Conservation (phyloP, 139 green algal genomes). For the Picochlorum costavermella region DNA sequence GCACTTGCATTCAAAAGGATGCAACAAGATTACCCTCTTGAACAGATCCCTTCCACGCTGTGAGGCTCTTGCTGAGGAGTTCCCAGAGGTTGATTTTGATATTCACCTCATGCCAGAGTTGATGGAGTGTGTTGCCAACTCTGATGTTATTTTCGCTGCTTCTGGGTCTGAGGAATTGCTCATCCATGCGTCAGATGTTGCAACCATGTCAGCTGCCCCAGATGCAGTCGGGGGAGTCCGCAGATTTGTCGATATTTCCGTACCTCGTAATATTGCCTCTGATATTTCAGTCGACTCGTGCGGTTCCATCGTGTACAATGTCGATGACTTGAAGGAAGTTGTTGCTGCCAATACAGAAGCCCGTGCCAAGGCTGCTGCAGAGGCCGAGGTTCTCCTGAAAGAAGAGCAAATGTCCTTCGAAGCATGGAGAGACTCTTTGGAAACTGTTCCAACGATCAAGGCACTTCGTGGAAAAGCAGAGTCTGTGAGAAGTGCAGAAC, state of each 20-base stretch:
- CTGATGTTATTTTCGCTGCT: conserved; percentile 91
- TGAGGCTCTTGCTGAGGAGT: conserved; percentile 86
- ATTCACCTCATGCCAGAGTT: conserved; percentile 91
- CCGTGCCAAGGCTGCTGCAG: conserved; percentile 55
- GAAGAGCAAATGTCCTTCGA: conserved; percentile 84
- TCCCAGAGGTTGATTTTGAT: conserved; percentile 88
- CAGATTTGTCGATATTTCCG: conserved; percentile 95
- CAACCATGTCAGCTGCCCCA: conserved; percentile 13
- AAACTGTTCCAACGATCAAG: conserved; percentile 99
- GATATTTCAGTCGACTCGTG: conserved; percentile 60
- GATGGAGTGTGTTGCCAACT: conserved; percentile 61
- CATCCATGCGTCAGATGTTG: conserved; percentile 59
- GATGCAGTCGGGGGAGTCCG: conserved; percentile 62
- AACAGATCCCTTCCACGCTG: conserved; percentile 85
- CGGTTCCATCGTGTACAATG: conserved; percentile 88
- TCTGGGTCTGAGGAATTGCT: conserved; percentile 79
- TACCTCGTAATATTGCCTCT: conserved; percentile 90
- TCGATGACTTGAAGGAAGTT: conserved; percentile 98
- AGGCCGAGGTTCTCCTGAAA: conserved; percentile 53
- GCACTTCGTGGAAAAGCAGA: conserved; percentile 88
- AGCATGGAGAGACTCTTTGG: conserved; percentile 91
- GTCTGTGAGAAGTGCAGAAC: conserved; percentile 73
- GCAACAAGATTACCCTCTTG: conserved; percentile 78
- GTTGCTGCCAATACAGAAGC: conserved; percentile 92
- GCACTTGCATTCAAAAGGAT: conserved; percentile 94